Evolutionary conservation across 2,329 filamentous ascomycete species (phyloP).

Genomic region (Aspergillus ruber): DNA sequence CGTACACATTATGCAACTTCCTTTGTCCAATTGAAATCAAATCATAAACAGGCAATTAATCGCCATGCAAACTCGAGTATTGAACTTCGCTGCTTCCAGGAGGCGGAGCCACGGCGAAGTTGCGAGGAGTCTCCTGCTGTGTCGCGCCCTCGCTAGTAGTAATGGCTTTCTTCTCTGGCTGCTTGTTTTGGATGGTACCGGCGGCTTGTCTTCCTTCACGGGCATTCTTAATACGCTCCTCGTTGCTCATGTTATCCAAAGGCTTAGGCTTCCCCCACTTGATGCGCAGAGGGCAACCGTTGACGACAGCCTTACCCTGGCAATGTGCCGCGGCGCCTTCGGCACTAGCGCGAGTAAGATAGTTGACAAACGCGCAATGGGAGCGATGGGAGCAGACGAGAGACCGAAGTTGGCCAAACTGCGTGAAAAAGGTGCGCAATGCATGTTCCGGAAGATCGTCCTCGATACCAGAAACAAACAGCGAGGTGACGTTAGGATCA

Average conservation of each 20-base stretch:
- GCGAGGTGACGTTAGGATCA: constrained; percentile 80
- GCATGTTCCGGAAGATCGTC: constrained; percentile 93
- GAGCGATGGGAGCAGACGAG: constrained; percentile 94
- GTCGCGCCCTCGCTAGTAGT: constrained; percentile 37
- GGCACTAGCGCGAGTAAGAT: constrained; percentile 72
- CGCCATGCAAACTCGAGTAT: constrained; percentile 79
- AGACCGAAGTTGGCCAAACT: constrained; percentile 83
- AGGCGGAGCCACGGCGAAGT: constrained; percentile 61
- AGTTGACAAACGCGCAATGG: constrained; percentile 96
- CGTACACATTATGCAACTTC: constrained; percentile 18
- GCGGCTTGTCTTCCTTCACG: constrained; percentile 64
- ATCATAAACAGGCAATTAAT: constrained; percentile 44
- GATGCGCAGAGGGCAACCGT: constrained; percentile 81
- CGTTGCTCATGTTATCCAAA: constrained; percentile 82
- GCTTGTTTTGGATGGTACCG: constrained; percentile 40
- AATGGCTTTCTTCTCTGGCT: constrained; percentile 25
- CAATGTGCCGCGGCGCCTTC: constrained; percentile 79
- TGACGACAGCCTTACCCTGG: constrained; percentile 81
- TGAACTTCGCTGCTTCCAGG: constrained; percentile 71
- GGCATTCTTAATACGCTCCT: constrained; percentile 74
- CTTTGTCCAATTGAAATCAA: constrained; percentile 18
- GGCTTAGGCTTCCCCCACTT: constrained; percentile 92
- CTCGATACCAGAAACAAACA: constrained; percentile 92
- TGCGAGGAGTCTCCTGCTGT: constrained; percentile 28
- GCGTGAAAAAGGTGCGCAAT: constrained; percentile 81